phyloP scores from a whole-genome alignment of 495 filamentous ascomycete species.

The Chlorociboria aeruginascens region DNA sequence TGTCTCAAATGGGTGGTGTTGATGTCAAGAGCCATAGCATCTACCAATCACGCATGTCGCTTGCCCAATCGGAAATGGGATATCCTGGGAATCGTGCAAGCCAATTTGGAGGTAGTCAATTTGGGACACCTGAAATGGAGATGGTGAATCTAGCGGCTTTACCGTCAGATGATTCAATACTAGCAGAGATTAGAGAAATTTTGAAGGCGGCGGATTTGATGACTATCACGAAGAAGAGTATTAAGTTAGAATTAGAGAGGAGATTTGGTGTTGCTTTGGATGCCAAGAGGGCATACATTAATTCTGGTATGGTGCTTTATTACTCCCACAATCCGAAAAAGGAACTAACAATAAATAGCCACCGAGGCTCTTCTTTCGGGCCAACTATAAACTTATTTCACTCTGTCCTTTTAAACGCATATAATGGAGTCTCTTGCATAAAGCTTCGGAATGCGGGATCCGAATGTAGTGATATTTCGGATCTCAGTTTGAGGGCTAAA shows the following conservation, averaged over 20 bases:
- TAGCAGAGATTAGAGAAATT: slow-evolving; percentile 91
- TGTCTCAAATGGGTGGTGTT: slow-evolving; percentile 60
- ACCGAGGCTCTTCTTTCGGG: slow-evolving; percentile 37
- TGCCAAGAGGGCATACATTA: slow-evolving; percentile 77
- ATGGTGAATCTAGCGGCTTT: slow-evolving; percentile 55
- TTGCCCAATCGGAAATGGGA: slow-evolving; percentile 62
- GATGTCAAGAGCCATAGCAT: slow-evolving; percentile 17
- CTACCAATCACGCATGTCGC: slow-evolving; percentile 57
- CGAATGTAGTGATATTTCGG: background rate
- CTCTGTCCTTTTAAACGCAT: background rate
- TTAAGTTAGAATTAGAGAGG: slow-evolving; percentile 85
- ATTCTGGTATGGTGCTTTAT: slow-evolving; percentile 56
- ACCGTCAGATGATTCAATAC: slow-evolving; percentile 77
- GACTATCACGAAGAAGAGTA: slow-evolving; percentile 96
- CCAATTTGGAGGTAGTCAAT: slow-evolving; percentile 33
- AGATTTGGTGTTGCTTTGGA: slow-evolving; percentile 78
- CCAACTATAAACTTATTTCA: slow-evolving; percentile 22
- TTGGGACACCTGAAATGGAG: slow-evolving; percentile 46
- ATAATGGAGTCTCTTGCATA: background rate
- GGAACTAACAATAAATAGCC: slow-evolving; percentile 33
- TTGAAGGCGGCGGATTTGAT: slow-evolving; percentile 86
- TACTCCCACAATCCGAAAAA: background rate
- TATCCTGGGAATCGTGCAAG: slow-evolving; percentile 26
- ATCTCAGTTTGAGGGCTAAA: too few relatives aligned
- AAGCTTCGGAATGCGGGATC: background rate